phyloP scores from a whole-genome alignment of 1,139 yeast species.

The Suhomyces anneliseae region DNA sequence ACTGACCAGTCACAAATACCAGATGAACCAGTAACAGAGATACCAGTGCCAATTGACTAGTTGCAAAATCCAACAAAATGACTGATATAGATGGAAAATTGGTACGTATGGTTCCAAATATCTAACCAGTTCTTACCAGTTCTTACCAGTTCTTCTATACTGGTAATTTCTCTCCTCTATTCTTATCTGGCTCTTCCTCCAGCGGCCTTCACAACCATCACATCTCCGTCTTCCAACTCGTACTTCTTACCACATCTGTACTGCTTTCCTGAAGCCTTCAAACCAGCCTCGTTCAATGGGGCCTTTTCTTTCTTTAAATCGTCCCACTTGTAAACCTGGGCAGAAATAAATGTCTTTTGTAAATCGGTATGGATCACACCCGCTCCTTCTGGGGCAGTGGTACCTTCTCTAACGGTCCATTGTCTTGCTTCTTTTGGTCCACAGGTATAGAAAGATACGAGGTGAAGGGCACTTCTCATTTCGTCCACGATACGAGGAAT shows the following conservation, averaged over 20 bases:
- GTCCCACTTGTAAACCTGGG: conserved; percentile 81
- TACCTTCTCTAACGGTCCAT: conserved; percentile 83
- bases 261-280: conserved; percentile 52
- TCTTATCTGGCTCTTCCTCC: conserved; percentile 28
- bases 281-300: conserved; percentile 43
- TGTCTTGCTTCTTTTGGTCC: conserved; percentile 90
- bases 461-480: conserved; percentile 67
- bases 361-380: conserved; percentile 90
- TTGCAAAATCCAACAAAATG: too few relatives aligned
- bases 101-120: background rate
- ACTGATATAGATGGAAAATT: too few relatives aligned
- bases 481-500: conserved; percentile 50
- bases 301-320: conserved; percentile 49
- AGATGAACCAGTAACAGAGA: too few relatives aligned
- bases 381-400: conserved; percentile 89
- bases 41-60: too few relatives aligned
- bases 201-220: conserved; percentile 59
- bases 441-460: conserved; percentile 88
- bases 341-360: conserved; percentile 78
- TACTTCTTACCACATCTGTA: conserved; percentile 71
- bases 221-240: conserved; percentile 75
- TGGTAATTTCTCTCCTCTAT: background rate
- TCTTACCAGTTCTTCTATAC: too few relatives aligned
- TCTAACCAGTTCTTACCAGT: background rate
- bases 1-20: too few relatives aligned